These are phyloP conservation scores for Citrus unshiu DNA, from an alignment of 345 rosid species.

Conservation along the genomic window DNA sequence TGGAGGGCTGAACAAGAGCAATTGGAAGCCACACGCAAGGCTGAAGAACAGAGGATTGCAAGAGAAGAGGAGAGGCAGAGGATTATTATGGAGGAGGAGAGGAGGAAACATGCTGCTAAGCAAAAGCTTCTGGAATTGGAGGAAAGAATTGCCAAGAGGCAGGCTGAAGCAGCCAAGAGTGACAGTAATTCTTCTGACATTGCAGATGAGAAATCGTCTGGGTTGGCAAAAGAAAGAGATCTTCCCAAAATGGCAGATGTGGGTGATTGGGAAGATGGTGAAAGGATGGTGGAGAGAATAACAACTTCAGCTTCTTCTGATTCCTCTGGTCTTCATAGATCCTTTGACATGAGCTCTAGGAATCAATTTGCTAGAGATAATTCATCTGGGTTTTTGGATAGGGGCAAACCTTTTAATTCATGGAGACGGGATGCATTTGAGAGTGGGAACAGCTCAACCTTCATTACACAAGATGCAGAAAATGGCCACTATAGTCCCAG, in stretches of 20 bases:
- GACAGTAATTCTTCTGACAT: slow-evolving; percentile 41
- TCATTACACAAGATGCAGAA: slow-evolving; percentile 47
- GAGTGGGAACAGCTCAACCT: slow-evolving; percentile 48
- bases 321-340: slow-evolving; percentile 48
- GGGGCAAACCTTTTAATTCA: slow-evolving; percentile 48
- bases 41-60: slow-evolving; percentile 76
- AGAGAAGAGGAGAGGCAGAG: slow-evolving; percentile 91
- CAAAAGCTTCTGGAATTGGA: slow-evolving; percentile 94
- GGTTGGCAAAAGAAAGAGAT: slow-evolving; percentile 45
- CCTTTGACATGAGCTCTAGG: slow-evolving; percentile 47
- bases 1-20: slow-evolving; percentile 90
- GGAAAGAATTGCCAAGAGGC: slow-evolving; percentile 88
- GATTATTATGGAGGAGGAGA: slow-evolving; percentile 85
- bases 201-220: slow-evolving; percentile 49
- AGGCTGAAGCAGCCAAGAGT: slow-evolving; percentile 47
- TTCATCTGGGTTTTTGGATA: slow-evolving; percentile 48
- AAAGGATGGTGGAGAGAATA: slow-evolving; percentile 89
- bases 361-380: slow-evolving; percentile 56
- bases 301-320: slow-evolving; percentile 72
- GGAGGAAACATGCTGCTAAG: slow-evolving; percentile 95
- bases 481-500: slow-evolving; percentile 48
- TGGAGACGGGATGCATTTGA: slow-evolving; percentile 84
- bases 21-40: slow-evolving; percentile 63
- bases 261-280: slow-evolving; percentile 90
- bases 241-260: slow-evolving; percentile 35